Percentiles rank a stretch among this genome's conserved stretches.
Conservation (phyloP, 2,329 filamentous ascomycete genomes). For the Pestalotiopsis sp. region DNA sequence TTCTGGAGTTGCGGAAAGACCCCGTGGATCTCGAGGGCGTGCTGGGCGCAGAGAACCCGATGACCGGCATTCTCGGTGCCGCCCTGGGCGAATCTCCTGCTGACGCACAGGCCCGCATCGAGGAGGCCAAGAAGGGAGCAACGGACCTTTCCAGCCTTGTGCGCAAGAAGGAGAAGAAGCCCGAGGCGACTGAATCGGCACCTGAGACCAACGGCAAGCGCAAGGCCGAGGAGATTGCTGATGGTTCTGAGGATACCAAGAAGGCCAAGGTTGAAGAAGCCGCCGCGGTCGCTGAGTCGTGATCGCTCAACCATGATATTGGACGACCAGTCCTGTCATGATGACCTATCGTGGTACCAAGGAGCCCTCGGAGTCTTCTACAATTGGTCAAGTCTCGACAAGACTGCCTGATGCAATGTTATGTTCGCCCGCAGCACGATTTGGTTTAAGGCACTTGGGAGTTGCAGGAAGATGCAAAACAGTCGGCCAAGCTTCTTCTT, state of each 20-base stretch:
- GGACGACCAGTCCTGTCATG: not conserved
- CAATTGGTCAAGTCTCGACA: too few relatives aligned
- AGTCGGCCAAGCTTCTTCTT: not conserved
- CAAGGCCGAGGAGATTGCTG: constrained; percentile 40
- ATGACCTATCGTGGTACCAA: not conserved
- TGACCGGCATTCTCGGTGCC: constrained; percentile 65
- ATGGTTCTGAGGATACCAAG: constrained; percentile 35
- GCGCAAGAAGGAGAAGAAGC: constrained; percentile 58
- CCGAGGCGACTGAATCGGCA: constrained; percentile 27
- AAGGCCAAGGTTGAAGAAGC: constrained; percentile 37
- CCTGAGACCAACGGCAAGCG: constrained; percentile 42
- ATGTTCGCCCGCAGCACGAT: not conserved
- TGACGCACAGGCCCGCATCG: constrained; percentile 64
- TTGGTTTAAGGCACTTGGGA: not conserved
- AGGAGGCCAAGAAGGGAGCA: constrained; percentile 73
- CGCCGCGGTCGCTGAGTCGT: constrained; percentile 13
- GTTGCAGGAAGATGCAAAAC: not conserved
- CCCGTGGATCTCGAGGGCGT: constrained; percentile 61
- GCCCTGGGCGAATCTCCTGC: constrained; percentile 64
- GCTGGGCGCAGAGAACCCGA: constrained; percentile 50
- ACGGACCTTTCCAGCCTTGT: constrained; percentile 77
- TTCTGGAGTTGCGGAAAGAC: constrained; percentile 69
- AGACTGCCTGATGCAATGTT: not conserved
- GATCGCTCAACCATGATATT: not conserved
- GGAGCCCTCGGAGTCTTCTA: not conserved